phyloP scores from a whole-genome alignment of 2,329 filamentous ascomycete species.

The Teratosphaeria epicoccoides region DNA sequence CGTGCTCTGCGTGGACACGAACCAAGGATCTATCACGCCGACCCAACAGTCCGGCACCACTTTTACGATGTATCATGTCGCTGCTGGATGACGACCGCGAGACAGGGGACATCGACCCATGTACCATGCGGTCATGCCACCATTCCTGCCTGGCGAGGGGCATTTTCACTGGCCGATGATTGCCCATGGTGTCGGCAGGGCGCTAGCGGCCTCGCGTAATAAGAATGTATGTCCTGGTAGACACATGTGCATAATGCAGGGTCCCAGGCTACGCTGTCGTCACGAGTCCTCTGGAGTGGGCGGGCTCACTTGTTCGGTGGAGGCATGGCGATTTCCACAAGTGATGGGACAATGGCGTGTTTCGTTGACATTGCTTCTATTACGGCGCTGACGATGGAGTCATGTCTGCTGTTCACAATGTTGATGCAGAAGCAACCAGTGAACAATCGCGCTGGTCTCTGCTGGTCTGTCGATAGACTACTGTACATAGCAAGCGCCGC shows the following conservation, averaged over 20 bases:
- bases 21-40: not conserved
- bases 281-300: not conserved
- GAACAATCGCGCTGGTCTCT: not conserved
- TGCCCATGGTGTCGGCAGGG: too few species aligned
- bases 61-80: not conserved
- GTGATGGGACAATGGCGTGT: too few species aligned
- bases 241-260: not conserved
- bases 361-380: not conserved
- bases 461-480: not conserved
- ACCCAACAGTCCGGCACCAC: not conserved
- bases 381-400: not conserved
- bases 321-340: too few species aligned
- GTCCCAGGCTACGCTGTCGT: not conserved
- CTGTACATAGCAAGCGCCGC: slow-evolving; percentile 2
- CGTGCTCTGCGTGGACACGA: not conserved
- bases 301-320: not conserved
- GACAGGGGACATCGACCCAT: not conserved
- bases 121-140: not conserved
- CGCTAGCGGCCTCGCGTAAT: too few species aligned
- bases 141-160: too few species aligned
- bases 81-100: not conserved
- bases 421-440: too few species aligned
- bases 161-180: too few species aligned
- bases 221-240: too few species aligned
- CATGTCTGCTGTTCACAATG: not conserved